Base-by-base conservation (phyloP, 2,329 filamentous ascomycete species). In the Paracamarosporium sp. region DNA sequence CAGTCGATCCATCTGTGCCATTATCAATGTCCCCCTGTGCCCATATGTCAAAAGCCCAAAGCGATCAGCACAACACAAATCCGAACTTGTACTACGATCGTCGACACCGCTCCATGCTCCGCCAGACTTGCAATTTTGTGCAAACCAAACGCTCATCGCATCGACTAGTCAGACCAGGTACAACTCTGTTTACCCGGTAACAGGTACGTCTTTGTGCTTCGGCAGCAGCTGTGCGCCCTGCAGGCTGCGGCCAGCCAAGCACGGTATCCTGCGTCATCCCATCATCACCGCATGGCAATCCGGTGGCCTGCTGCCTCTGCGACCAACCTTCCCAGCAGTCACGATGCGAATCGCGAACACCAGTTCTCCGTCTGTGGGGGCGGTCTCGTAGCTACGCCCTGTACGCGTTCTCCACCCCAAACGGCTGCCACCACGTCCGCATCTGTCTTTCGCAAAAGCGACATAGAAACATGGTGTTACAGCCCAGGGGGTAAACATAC, bases 191-290 rank as follows among this genome's bases (percentile, higher is more conserved):
- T 62, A 60, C 63, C 61, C 55, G 58, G 56, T 61, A 59, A 45
- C 47, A 43, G 60, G 57, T 53, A 59, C 57, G 50, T 46, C 63
- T 57, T 57, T 56, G 61, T 56, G 52, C 50, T 51, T 57, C 43
- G 48, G 57, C 47, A 63, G 53, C 57, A 65, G 63, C 43, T 57
- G 65, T 68, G 58, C 53, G 40, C 48, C 56, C 27, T 55, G 41
- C n/a, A n/a, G n/a, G n/a, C 25, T 35, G 54, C 55, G 48, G 31
- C 45, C 59, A 46, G 55, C 62, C 50, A 58, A 51, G 40, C 38
- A 45, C 56, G 53, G 45, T 44, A 38, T 58, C 40, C 41, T 53
- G 56, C 61, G 46, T 56, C 51, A 62, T 55, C 50, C 25, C 53
- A 46, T 56, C 30, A 44, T 20, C 27, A 28, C 22, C 7, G 48